Conservation (phyloP, 2,329 filamentous ascomycete genomes). For the Aspergillus sp. region DNA sequence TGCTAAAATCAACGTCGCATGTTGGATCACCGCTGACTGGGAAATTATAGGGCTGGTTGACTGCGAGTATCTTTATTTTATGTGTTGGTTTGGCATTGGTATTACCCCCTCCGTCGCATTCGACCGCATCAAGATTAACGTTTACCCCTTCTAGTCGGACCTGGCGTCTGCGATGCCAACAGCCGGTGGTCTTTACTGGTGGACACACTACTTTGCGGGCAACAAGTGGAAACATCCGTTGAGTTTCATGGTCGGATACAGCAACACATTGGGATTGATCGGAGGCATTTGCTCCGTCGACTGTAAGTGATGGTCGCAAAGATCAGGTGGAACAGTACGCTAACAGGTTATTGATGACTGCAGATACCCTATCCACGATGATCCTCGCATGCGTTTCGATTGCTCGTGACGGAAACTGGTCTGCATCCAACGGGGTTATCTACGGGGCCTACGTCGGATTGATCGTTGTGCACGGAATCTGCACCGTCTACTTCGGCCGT, state of each 20-base stretch:
- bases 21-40: slow-evolving; percentile 2
- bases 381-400: slow-evolving; percentile 52
- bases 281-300: slow-evolving; percentile 58
- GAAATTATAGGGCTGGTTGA: slow-evolving; percentile 45
- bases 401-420: slow-evolving; percentile 50
- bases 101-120: slow-evolving; percentile 4
- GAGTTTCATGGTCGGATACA: slow-evolving; percentile 56
- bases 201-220: slow-evolving; percentile 54
- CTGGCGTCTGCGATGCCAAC: slow-evolving; percentile 53
- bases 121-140: not conserved
- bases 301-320: slow-evolving; percentile 30
- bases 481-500: slow-evolving; percentile 47
- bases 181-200: slow-evolving; percentile 53
- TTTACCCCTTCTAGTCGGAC: slow-evolving; percentile 33
- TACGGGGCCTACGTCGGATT: slow-evolving; percentile 52
- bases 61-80: slow-evolving; percentile 53
- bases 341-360: not conserved
- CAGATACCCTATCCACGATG: slow-evolving; percentile 26
- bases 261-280: slow-evolving; percentile 55
- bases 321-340: not conserved
- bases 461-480: slow-evolving; percentile 49
- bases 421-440: slow-evolving; percentile 49
- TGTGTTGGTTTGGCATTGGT: slow-evolving; percentile 55
- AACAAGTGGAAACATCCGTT: slow-evolving; percentile 51
- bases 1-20: slow-evolving; percentile 2